A percentile compares a stretch with the other conserved stretches of the same genome.
Evolutionary conservation across 2,329 filamentous ascomycete genomes (phyloP).

Genomic region (Paecilomyces dactylethromorphus): DNA sequence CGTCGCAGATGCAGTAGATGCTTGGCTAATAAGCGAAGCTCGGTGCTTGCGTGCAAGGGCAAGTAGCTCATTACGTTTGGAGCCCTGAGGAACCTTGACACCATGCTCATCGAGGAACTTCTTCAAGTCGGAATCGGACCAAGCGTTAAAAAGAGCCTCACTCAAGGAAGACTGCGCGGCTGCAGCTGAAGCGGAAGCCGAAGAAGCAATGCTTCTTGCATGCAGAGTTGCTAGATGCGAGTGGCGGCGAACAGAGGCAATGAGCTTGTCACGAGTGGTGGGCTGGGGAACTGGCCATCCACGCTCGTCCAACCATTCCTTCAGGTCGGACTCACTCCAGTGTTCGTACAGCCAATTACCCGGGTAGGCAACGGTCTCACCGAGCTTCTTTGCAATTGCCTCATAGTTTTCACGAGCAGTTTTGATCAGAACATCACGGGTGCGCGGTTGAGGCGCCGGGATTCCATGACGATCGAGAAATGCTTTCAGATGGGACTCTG

Average conservation of each 20-base stretch:
- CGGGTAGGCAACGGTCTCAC: conserved; percentile 77
- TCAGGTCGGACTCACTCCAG: conserved; percentile 90
- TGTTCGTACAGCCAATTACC: conserved; percentile 89
- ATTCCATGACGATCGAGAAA: conserved; percentile 87
- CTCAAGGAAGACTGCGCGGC: conserved; percentile 68
- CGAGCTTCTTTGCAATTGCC: conserved; percentile 63
- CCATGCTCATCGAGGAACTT: conserved; percentile 87
- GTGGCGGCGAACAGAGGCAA: conserved; percentile 86
- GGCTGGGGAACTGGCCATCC: conserved; percentile 84
- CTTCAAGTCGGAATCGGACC: conserved; percentile 87
- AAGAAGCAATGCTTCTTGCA: conserved; percentile 54
- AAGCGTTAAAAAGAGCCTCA: conserved; percentile 79
- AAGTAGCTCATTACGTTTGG: conserved; percentile 80
- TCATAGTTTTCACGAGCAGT: conserved; percentile 79
- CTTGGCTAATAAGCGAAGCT: conserved; percentile 48
- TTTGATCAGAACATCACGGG: conserved; percentile 73
- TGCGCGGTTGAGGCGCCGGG: conserved; percentile 79
- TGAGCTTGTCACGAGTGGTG: conserved; percentile 74
- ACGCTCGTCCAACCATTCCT: conserved; percentile 85
- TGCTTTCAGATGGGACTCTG: conserved; percentile 85
- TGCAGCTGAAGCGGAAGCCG: conserved; percentile 59
- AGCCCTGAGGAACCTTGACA: conserved; percentile 85
- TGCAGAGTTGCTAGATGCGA: conserved; percentile 71
- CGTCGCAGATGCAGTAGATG: conserved; percentile 46
- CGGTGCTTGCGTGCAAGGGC: conserved; percentile 86